Base-by-base conservation (phyloP, 176 grass and related monocot genomes). In the Rhynchospora pubera region DNA sequence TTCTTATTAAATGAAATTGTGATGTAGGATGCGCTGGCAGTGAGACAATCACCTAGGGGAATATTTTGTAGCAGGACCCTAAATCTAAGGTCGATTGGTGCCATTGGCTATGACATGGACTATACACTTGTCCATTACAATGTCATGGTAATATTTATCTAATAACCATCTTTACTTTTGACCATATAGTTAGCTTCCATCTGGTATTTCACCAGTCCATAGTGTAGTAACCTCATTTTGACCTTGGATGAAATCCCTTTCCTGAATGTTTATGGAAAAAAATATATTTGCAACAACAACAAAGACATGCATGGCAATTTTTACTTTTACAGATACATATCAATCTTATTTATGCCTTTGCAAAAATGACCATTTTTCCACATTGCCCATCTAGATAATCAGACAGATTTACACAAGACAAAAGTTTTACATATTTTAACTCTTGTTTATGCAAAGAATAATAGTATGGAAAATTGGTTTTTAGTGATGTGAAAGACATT, bases 71-170 rank as follows among this genome's bases (percentile, higher is more conserved):
- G 84, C 83, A 91, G 94, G 55, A 97, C 92, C 51, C 84, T 97
- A 58, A 97, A 97, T 90, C 94, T 97, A 65, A 87, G 92, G 82
- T 97, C 94, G 14, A 92, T 97, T 48, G 89, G 94, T 85, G 94
- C 75, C 48, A 89, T 97, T 83, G 94, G 94, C 48, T 97, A 97
- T 13, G 94, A 97, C 84, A 97, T 97, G 94, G 94, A 97, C 79
- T 97, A 97, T 79, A 97, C 94, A 85, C 83, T 97, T 73, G 65
- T 97, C 87, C 94, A 97, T 60, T 97, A 97, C 65, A 97, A 92
- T 68, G 92, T 97, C 28, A 97, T 91, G 94, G 92, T 97, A 94
- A 82, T 87, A 78, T 58, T 23, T 24, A 26, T 45, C 34, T 12
- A 15, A 14, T 57, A 68, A 69, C 44, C 43, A 59, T 52, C 18